These are phyloP conservation scores for Candida berthetii DNA, from an alignment of 805 yeast species.

Conservation along the genomic window DNA sequence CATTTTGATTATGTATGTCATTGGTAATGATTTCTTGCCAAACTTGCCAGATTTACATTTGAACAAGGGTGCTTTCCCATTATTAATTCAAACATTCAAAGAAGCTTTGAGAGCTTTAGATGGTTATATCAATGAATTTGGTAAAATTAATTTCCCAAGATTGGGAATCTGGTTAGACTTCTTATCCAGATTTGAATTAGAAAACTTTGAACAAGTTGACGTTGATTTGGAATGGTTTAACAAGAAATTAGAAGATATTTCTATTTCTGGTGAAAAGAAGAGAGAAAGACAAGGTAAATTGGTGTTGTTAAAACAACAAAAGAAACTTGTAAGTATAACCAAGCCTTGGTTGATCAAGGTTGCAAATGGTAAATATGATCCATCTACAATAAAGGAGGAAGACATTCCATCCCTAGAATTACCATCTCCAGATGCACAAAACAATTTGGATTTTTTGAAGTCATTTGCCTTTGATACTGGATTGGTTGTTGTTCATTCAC, in stretches of 20 bases:
- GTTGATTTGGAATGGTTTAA: conserved; percentile 91
- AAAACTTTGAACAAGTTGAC: conserved; percentile 78
- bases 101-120: conserved; percentile 65
- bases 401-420: conserved; percentile 39
- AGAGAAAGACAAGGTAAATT: conserved; percentile 62
- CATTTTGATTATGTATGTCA: conserved; percentile 84
- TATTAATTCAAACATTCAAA: conserved; percentile 82
- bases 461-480: conserved; percentile 63
- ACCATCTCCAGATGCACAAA: conserved; percentile 31
- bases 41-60: conserved; percentile 90
- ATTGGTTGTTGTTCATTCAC: conserved; percentile 58
- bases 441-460: conserved; percentile 55
- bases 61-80: conserved; percentile 96
- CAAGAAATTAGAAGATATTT: conserved; percentile 72
- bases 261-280: conserved; percentile 64
- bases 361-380: conserved; percentile 21
- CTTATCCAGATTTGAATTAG: conserved; percentile 74
- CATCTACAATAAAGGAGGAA: conserved; percentile 19
- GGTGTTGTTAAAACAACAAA: conserved; percentile 64
- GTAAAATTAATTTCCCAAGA: conserved; percentile 71
- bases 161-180: conserved; percentile 71
- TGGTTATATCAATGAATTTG: conserved; percentile 81
- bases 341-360: conserved; percentile 41
- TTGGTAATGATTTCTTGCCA: conserved; percentile 97
- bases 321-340: conserved; percentile 55